Conservation (phyloP, 805 yeast genomes). For the Nematodospora valgi region DNA sequence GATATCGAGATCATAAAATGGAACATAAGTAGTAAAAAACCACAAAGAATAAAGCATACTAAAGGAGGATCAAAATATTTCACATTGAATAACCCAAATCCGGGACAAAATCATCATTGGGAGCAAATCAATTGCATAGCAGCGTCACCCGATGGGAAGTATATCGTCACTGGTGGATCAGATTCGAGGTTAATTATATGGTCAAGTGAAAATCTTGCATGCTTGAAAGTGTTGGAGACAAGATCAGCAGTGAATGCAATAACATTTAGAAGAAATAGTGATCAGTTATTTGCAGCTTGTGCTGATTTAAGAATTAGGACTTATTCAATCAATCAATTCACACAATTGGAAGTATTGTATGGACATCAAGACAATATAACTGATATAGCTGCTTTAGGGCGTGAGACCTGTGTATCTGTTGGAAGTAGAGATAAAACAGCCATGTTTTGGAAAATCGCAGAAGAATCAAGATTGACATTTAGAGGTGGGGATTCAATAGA, state of each 20-base stretch:
- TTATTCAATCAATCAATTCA: conserved; percentile 77
- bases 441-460: conserved; percentile 94
- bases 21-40: conserved; percentile 61
- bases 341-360: conserved; percentile 85
- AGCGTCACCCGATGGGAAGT: conserved; percentile 82
- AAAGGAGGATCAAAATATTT: conserved; percentile 57
- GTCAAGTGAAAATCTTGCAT: conserved; percentile 76
- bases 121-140: conserved; percentile 77
- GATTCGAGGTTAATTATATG: conserved; percentile 81
- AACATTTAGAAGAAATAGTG: conserved; percentile 74
- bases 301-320: conserved; percentile 90
- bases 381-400: conserved; percentile 75
- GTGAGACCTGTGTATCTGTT: conserved; percentile 93
- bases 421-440: conserved; percentile 95
- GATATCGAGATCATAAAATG: conserved; percentile 79
- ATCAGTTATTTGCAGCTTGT: conserved; percentile 87
- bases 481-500: conserved; percentile 76
- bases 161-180: conserved; percentile 85
- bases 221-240: conserved; percentile 75
- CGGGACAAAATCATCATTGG: conserved; percentile 65
- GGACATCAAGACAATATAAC: conserved; percentile 93
- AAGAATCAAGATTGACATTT: conserved; percentile 89
- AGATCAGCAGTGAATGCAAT: conserved; percentile 71
- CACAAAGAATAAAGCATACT: conserved; percentile 59
- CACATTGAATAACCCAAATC: conserved; percentile 42